Evolutionary conservation across 352 stramenopile genomes (phyloP).

Genomic region (Phytophthora pinifolia): DNA sequence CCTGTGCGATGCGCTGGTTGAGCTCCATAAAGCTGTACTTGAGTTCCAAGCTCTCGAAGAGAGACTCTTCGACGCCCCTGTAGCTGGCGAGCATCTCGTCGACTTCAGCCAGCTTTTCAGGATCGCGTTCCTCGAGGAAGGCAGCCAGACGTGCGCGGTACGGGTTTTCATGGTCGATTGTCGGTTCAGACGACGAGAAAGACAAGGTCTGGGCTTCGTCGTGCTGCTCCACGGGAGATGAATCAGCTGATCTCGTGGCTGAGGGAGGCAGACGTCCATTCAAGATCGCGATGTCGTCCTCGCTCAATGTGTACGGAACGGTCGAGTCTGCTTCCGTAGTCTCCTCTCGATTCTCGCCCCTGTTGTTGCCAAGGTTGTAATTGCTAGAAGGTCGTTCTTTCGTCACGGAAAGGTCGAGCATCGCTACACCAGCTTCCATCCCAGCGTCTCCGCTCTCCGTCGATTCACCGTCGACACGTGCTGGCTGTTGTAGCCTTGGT

Average conservation of each 20-base stretch:
- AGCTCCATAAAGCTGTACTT: slow-evolving; percentile 84
- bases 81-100: slow-evolving; percentile 82
- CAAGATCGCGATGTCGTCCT: slow-evolving; percentile 69
- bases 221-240: slow-evolving; percentile 5
- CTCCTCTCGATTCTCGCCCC: slow-evolving; percentile 7
- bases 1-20: slow-evolving; percentile 44
- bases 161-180: slow-evolving; percentile 26
- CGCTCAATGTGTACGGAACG: slow-evolving; percentile 65
- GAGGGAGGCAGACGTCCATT: slow-evolving; percentile 42
- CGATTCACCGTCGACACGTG: background rate
- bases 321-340: slow-evolving; percentile 14
- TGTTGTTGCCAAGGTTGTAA: slow-evolving; percentile 1
- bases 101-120: slow-evolving; percentile 60
- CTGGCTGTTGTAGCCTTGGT: slow-evolving; percentile 1
- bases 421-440: slow-evolving; percentile 7
- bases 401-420: slow-evolving; percentile 22
- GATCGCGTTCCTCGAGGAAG: slow-evolving; percentile 70
- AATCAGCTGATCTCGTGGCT: background rate
- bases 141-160: slow-evolving; percentile 52
- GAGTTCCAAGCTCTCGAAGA: slow-evolving; percentile 82
- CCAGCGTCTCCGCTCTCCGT: slow-evolving; percentile 3
- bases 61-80: slow-evolving; percentile 62
- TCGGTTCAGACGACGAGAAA: slow-evolving; percentile 7
- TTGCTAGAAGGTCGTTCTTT: background rate
- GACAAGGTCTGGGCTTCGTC: slow-evolving; percentile 16